Conservation (phyloP, 2,329 filamentous ascomycete genomes). For the Aspergillus piperis region DNA sequence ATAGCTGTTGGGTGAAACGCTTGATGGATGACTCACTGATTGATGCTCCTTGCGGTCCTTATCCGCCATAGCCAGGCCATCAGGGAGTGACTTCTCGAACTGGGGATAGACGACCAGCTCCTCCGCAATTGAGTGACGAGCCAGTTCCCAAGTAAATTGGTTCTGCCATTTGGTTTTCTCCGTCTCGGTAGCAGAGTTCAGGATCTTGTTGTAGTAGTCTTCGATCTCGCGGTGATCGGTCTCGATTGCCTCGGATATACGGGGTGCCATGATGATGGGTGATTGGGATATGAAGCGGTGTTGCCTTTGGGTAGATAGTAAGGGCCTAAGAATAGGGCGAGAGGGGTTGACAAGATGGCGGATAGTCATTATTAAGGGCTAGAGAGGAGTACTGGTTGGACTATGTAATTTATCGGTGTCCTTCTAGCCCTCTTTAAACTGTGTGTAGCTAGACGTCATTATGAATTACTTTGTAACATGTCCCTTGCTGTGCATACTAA, state of each 20-base stretch:
- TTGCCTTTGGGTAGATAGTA: neutral
- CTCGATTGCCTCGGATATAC: constrained; percentile 38
- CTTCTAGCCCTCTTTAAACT: too few species aligned
- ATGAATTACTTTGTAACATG: too few species aligned
- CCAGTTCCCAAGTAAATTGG: constrained; percentile 54
- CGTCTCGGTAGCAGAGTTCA: constrained; percentile 41
- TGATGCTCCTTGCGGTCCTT: constrained; percentile 51
- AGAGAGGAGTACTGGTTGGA: too few species aligned
- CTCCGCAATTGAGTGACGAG: constrained; percentile 52
- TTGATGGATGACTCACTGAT: constrained; percentile 2
- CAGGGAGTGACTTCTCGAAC: constrained; percentile 51
- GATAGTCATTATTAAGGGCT: too few species aligned
- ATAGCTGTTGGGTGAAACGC: neutral
- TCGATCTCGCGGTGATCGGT: constrained; percentile 44
- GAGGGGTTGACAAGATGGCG: too few species aligned
- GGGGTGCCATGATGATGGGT: constrained; percentile 7
- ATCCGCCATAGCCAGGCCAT: constrained; percentile 47
- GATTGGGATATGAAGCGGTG: neutral
- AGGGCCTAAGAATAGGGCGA: too few species aligned
- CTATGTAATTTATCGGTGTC: too few species aligned
- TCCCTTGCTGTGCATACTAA: too few species aligned
- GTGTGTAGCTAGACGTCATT: too few species aligned
- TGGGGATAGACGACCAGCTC: constrained; percentile 56
- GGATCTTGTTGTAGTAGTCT: constrained; percentile 44
- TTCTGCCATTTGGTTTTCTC: constrained; percentile 50